Conservation (phyloP, 2,329 filamentous ascomycete species). For the Aspergillus versicolor region DNA sequence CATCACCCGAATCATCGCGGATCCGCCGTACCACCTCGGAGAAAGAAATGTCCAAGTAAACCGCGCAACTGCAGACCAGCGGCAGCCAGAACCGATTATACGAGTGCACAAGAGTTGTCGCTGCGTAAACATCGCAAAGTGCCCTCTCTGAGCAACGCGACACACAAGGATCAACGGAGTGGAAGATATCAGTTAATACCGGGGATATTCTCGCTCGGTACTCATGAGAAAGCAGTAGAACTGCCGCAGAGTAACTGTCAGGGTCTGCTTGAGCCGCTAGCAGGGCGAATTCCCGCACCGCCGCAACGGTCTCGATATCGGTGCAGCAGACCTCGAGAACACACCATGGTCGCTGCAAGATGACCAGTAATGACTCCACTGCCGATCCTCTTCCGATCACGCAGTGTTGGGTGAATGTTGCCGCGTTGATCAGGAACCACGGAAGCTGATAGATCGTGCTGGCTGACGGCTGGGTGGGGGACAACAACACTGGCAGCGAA, state of each 20-base stretch:
- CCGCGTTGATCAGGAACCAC: slow-evolving; percentile 20
- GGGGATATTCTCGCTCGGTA: neutral
- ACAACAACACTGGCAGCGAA: slow-evolving; percentile 4
- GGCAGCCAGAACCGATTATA: slow-evolving; percentile 19
- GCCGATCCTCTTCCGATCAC: slow-evolving; percentile 12
- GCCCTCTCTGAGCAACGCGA: neutral
- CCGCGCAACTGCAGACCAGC: slow-evolving; percentile 14
- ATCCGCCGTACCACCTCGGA: slow-evolving; percentile 1
- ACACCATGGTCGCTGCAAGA: slow-evolving; percentile 23
- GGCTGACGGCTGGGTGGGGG: too few species aligned
- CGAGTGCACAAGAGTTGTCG: slow-evolving; percentile 6
- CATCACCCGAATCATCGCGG: neutral
- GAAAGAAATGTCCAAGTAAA: slow-evolving; percentile 13
- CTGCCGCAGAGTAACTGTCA: slow-evolving; percentile 11
- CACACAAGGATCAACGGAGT: neutral
- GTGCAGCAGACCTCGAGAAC: slow-evolving; percentile 21
- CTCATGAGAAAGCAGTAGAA: slow-evolving; percentile 15
- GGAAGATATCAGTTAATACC: neutral
- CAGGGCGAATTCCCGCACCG: slow-evolving; percentile 7
- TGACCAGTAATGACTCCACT: slow-evolving; percentile 15
- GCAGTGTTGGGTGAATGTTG: slow-evolving; percentile 15
- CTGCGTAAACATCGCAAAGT: slow-evolving; percentile 8
- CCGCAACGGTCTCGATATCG: slow-evolving; percentile 8
- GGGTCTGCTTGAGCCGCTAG: slow-evolving; percentile 8
- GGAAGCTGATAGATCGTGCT: slow-evolving; percentile 7